phyloP scores from a whole-genome alignment of 2,329 filamentous ascomycete genomes.

The Didymella glomerata region DNA sequence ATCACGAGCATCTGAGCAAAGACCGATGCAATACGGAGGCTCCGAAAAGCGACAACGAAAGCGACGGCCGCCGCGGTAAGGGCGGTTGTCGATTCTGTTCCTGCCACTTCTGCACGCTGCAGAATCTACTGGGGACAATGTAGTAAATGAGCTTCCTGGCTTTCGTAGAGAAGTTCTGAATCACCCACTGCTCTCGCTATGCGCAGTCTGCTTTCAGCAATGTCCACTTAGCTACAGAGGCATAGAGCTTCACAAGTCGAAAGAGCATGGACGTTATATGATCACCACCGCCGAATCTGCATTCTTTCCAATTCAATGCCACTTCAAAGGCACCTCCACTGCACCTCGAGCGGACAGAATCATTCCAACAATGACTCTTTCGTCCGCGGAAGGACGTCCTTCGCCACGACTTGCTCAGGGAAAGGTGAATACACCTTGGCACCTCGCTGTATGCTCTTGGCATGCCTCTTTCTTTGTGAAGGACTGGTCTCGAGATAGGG shows the following conservation, averaged over 20 bases:
- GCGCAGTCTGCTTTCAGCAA: not conserved
- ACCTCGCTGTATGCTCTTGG: constrained; percentile 1
- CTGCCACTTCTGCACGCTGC: not conserved
- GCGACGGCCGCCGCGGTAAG: not conserved
- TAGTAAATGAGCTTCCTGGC: not conserved
- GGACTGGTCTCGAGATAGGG: not conserved
- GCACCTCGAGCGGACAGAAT: not conserved
- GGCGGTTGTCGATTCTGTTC: not conserved
- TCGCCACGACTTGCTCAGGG: constrained; percentile 1
- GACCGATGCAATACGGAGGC: not conserved
- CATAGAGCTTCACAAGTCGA: not conserved
- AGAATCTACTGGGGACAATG: not conserved
- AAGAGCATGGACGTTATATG: not conserved
- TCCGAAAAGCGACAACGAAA: not conserved
- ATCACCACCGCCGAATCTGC: not conserved
- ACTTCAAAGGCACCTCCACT: not conserved
- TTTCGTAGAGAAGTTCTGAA: not conserved
- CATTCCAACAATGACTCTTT: constrained; percentile 1
- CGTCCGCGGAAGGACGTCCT: not conserved
- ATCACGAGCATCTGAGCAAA: not conserved
- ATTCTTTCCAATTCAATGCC: constrained; percentile 1
- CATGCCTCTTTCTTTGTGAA: not conserved
- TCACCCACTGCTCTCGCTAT: not conserved
- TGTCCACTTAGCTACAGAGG: not conserved
- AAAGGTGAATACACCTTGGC: constrained; percentile 1